Evolutionary conservation across 345 rosid genomes (phyloP).

Genomic region (Camelina sativa): DNA sequence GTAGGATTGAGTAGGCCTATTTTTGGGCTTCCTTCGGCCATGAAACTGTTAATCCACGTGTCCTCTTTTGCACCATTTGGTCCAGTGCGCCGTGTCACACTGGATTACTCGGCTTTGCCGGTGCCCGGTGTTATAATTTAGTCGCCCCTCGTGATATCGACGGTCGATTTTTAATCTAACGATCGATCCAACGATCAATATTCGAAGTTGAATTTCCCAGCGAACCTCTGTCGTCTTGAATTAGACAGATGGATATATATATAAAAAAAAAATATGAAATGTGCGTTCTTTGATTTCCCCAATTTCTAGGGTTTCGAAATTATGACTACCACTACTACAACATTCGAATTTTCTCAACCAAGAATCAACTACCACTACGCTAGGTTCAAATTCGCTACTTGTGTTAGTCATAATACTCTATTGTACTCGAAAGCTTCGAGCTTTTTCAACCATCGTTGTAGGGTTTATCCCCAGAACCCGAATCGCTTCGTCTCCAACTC

Average conservation of each 20-base stretch:
- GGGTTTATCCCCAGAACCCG: slow-evolving; percentile 48
- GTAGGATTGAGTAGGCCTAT: not conserved
- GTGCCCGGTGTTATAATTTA: not conserved
- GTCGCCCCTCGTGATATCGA: not conserved
- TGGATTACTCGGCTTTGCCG: slow-evolving; percentile 7
- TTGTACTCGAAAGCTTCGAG: slow-evolving; percentile 48
- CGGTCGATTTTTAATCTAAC: not conserved
- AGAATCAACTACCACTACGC: slow-evolving; percentile 41
- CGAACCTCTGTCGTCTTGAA: slow-evolving; percentile 7
- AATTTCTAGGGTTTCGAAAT: slow-evolving; percentile 50
- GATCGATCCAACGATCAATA: slow-evolving; percentile 44
- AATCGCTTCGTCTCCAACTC: slow-evolving; percentile 45
- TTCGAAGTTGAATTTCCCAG: slow-evolving; percentile 36
- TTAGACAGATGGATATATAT: slow-evolving; percentile 23
- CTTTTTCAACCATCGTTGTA: slow-evolving; percentile 46
- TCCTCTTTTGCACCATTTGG: not conserved
- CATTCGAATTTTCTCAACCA: slow-evolving; percentile 51
- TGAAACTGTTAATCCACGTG: not conserved
- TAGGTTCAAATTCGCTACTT: slow-evolving; percentile 25
- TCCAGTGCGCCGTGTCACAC: slow-evolving; percentile 26
- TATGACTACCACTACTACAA: slow-evolving; percentile 46
- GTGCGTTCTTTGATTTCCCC: slow-evolving; percentile 13
- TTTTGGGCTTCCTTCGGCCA: not conserved
- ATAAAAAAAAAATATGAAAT: slow-evolving; percentile 7
- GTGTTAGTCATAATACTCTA: slow-evolving; percentile 39